Evolutionary conservation across 441 rosid genomes (phyloP).

Genomic region (Codiaeum variegatum): DNA sequence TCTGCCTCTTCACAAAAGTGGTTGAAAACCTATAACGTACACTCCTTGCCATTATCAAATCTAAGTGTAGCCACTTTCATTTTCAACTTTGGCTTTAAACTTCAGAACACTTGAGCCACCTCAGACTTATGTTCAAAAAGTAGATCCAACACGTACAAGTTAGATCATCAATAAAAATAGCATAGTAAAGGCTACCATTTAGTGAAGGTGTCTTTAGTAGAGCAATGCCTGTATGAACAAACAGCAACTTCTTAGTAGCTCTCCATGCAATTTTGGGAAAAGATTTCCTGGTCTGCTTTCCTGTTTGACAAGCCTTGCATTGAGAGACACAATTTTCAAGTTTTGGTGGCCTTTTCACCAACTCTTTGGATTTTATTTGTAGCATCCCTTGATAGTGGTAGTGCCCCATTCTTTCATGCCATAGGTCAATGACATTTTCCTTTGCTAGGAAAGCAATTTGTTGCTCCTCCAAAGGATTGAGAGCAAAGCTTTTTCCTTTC

Average conservation of each 20-base stretch:
- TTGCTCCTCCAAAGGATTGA: conserved; percentile 1
- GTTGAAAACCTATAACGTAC: neutral
- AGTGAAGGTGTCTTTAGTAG: no score
- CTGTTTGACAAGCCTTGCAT: neutral
- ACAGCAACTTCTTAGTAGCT: neutral
- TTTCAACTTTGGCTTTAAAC: conserved; percentile 15
- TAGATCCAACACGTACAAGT: no score
- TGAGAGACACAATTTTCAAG: neutral
- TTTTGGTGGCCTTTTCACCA: neutral
- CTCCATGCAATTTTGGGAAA: neutral
- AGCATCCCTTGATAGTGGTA: neutral
- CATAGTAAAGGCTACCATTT: no score
- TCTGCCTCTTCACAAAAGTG: neutral
- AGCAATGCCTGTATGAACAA: neutral
- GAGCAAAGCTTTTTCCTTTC: neutral
- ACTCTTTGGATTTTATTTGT: no score
- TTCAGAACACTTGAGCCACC: neutral
- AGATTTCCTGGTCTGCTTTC: neutral
- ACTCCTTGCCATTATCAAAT: conserved; percentile 20
- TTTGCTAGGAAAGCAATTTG: neutral
- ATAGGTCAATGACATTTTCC: neutral
- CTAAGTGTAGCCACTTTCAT: conserved; percentile 10
- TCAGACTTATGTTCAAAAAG: no score
- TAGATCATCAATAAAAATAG: no score
- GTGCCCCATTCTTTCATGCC: conserved; percentile 1